Conservation (phyloP, 78 protist genomes). For the Cavenderia fasciculata region DNA sequence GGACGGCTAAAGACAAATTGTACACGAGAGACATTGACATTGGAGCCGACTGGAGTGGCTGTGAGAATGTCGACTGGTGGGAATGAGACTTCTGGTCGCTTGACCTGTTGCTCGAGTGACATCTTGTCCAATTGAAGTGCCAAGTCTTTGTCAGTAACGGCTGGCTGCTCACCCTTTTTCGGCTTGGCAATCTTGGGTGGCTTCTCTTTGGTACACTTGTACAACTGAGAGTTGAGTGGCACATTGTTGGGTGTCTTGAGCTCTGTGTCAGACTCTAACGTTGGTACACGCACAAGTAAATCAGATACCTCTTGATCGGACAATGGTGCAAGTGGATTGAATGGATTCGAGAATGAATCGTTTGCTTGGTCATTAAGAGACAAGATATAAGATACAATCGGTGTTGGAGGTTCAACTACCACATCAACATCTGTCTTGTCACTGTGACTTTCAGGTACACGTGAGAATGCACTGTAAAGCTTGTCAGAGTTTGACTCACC, state of each 20-base stretch:
- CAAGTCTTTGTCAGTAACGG: background rate
- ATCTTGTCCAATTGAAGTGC: background rate
- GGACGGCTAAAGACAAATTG: slow-evolving; percentile 34
- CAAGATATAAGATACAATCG: background rate
- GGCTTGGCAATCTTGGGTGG: no score
- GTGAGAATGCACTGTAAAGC: background rate
- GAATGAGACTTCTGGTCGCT: background rate
- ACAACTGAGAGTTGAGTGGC: no score
- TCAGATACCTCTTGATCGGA: slow-evolving; percentile 1
- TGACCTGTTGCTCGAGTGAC: background rate
- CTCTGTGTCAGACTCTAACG: no score
- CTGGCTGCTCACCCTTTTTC: background rate
- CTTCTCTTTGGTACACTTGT: no score
- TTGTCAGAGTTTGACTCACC: background rate
- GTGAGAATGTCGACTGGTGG: background rate
- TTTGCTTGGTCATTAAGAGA: background rate
- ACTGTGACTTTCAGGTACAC: background rate
- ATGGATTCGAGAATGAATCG: background rate
- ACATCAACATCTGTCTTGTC: no score
- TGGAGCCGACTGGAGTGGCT: slow-evolving; percentile 12
- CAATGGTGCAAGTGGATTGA: background rate
- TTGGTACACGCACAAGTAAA: background rate
- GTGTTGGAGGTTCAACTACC: no score
- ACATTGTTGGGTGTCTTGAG: no score
- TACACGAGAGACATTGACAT: background rate